These are phyloP conservation scores for Boechera divaricarpa DNA, from an alignment of 345 rosid genomes.

Conservation along the genomic window DNA sequence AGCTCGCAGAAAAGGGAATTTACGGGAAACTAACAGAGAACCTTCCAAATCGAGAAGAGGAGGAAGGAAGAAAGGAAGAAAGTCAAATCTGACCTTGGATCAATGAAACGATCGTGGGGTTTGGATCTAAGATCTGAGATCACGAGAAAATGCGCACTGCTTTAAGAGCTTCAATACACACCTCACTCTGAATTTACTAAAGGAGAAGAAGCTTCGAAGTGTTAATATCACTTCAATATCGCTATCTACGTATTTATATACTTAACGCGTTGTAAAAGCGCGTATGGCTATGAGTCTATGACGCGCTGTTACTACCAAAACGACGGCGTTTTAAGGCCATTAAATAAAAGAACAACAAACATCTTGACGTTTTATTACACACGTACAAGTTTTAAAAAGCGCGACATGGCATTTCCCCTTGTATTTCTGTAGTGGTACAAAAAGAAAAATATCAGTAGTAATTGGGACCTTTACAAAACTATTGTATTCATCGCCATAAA, in stretches of 20 bases:
- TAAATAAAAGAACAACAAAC: background rate
- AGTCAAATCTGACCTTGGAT: constrained; percentile 40
- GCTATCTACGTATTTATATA: constrained; percentile 30
- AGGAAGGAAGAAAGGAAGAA: constrained; percentile 14
- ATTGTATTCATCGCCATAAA: background rate
- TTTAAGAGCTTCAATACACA: constrained; percentile 41
- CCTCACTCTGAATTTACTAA: constrained; percentile 42
- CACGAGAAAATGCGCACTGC: constrained; percentile 48
- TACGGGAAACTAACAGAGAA: constrained; percentile 24
- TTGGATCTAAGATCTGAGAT: constrained; percentile 51
- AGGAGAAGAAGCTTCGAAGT: constrained; percentile 44
- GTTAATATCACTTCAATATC: constrained; percentile 34
- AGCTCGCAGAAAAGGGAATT: constrained; percentile 1
- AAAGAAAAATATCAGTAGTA: too few relatives aligned
- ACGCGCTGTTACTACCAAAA: constrained; percentile 10
- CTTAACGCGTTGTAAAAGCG: constrained; percentile 31
- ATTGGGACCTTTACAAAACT: too few relatives aligned
- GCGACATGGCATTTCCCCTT: constrained; percentile 33
- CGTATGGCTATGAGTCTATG: constrained; percentile 38
- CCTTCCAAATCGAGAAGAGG: constrained; percentile 15
- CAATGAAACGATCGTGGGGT: constrained; percentile 14
- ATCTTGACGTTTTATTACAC: background rate
- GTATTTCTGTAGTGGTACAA: background rate
- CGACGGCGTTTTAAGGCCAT: constrained; percentile 23
- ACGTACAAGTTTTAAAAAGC: background rate